Conservation (phyloP, 805 yeast species). For the Komagataella kurtzmanii region DNA sequence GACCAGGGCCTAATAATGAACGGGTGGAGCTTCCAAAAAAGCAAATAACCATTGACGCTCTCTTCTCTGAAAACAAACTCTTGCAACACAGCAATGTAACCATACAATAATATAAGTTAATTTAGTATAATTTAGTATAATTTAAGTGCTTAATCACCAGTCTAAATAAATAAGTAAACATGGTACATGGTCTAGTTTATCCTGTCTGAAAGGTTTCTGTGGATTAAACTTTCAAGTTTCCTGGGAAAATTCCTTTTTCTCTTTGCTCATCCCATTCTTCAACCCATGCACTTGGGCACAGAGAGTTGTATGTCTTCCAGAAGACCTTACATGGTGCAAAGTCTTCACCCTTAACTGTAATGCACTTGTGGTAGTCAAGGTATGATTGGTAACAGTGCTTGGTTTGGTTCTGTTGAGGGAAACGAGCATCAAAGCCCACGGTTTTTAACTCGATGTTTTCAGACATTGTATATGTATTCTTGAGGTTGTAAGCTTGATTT, state of each 20-base stretch:
- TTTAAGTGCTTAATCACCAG: neutral
- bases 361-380: slow-evolving; percentile 96
- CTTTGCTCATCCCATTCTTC: slow-evolving; percentile 86
- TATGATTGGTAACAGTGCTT: slow-evolving; percentile 97
- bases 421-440: slow-evolving; percentile 80
- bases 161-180: neutral
- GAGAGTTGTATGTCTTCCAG: slow-evolving; percentile 77
- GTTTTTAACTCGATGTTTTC: slow-evolving; percentile 36
- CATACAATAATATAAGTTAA: neutral
- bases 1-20: neutral
- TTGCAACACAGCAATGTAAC: neutral
- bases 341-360: slow-evolving; percentile 94
- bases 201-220: neutral
- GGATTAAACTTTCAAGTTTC: slow-evolving; percentile 13
- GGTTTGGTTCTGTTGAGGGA: slow-evolving; percentile 96
- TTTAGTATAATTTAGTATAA: neutral
- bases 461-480: slow-evolving; percentile 14
- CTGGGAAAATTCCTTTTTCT: slow-evolving; percentile 24
- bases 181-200: neutral
- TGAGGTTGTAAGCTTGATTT: neutral
- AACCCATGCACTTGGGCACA: slow-evolving; percentile 78
- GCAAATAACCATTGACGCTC: neutral
- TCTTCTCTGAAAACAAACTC: neutral
- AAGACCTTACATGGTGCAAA: slow-evolving; percentile 96
- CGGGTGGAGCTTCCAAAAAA: neutral